Evolutionary conservation across 495 filamentous ascomycete species (phyloP).

Genomic region (Penicillium roqueforti): DNA sequence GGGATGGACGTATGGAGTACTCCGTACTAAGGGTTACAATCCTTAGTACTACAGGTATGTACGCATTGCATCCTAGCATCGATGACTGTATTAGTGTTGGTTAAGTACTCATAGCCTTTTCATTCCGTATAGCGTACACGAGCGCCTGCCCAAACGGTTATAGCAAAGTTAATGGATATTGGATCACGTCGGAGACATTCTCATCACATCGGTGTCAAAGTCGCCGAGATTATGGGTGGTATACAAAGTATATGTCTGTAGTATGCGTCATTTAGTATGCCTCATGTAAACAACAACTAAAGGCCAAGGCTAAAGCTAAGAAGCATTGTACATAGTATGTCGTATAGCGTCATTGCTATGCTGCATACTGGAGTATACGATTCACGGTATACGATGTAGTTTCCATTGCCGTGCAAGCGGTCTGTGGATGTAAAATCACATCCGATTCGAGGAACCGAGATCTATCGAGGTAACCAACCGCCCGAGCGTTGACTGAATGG

Average conservation of each 20-base stretch:
- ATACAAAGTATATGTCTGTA: not conserved
- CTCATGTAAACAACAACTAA: not conserved
- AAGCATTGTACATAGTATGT: not conserved
- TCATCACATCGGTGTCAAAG: not conserved
- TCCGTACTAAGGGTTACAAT: not conserved
- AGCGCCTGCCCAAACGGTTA: not conserved
- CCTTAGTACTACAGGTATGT: not conserved
- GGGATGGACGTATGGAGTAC: not conserved
- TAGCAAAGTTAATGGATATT: not conserved
- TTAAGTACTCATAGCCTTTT: not conserved
- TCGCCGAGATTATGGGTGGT: not conserved
- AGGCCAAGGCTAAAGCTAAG: too few relatives aligned
- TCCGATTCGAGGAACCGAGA: not conserved
- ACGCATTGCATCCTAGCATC: not conserved
- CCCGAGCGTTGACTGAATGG: not conserved
- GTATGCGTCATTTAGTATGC: not conserved
- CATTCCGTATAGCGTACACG: not conserved
- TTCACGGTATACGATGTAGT: not conserved
- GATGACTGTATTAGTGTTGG: not conserved
- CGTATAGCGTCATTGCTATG: not conserved
- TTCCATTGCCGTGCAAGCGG: not conserved
- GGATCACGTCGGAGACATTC: not conserved
- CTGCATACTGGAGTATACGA: not conserved
- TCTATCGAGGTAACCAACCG: too few relatives aligned
- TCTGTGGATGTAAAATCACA: not conserved